Evolutionary conservation across 768 basidiomycete species (phyloP).

Genomic region (Hericium coralloides): DNA sequence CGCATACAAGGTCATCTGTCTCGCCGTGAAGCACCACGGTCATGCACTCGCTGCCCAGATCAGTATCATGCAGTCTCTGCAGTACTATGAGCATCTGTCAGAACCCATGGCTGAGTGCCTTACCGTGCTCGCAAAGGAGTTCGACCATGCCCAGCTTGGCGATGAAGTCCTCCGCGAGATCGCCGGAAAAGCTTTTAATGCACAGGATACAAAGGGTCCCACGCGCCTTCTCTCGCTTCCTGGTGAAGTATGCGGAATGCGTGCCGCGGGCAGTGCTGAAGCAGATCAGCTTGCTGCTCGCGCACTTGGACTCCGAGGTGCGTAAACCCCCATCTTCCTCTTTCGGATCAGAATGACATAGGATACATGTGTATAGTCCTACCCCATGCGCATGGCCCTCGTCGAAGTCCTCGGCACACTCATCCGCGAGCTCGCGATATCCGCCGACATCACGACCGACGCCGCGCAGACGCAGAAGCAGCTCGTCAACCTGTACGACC

Average conservation of each 20-base stretch:
- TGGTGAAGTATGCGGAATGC: conserved; percentile 72
- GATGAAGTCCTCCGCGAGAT: conserved; percentile 92
- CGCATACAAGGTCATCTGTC: conserved; percentile 85
- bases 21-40: conserved; percentile 85
- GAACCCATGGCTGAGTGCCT: conserved; percentile 93
- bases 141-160: conserved; percentile 80
- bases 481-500: conserved; percentile 70
- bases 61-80: conserved; percentile 82
- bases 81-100: conserved; percentile 90
- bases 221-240: conserved; percentile 78
- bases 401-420: conserved; percentile 84
- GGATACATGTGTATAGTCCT: conserved; percentile 45
- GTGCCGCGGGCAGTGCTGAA: conserved; percentile 77
- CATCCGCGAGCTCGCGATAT: conserved; percentile 68
- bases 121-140: conserved; percentile 69
- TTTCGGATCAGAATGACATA: not conserved
- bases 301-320: conserved; percentile 90
- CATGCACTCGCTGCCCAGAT: conserved; percentile 83
- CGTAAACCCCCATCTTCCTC: conserved; percentile 6
- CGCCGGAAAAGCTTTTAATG: conserved; percentile 64
- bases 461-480: conserved; percentile 54
- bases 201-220: conserved; percentile 81
- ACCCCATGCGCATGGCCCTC: conserved; percentile 93
- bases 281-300: conserved; percentile 77
- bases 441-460: conserved; percentile 38